Evolutionary conservation across 768 basidiomycete genomes (phyloP), one percentile per base, ranked within the genome.

Genomic region (Cyclocybe cylindracea): DNA sequence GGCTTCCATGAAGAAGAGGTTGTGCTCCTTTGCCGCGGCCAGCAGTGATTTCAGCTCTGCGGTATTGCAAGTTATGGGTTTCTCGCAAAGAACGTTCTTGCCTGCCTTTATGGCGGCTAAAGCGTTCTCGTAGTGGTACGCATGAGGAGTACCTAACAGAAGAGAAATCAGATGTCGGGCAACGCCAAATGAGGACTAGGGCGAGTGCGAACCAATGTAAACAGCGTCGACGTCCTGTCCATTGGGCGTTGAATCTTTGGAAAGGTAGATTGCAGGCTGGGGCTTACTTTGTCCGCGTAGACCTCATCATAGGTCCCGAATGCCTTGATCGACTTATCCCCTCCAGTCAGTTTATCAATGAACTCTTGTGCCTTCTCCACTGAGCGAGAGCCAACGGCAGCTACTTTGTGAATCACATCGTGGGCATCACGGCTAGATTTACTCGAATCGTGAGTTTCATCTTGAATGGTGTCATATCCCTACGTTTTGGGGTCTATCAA

Each of bases 1-100:
- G 0, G 89, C 91, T 70, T 95, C 94, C 92, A 95, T 94, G 61
- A 95, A 82, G 75, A 95, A 95, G 1, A 93, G 78, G 13, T 84
- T 80, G 59, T 86, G 74, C 64, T 90, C 82, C 66, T 87, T 88
- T 2, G 94, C 91, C 14, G 90, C 78, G 8, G 71, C 71, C 14
- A 93, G 72, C 18, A 96, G 78, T 41, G 85, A 80, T n/a, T 82
- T 79, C 16, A 92, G 75, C 63, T 95, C 91, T 2, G 85, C 79
- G 5, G 78, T 74, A 61, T 92, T 94, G 55, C 76, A 79, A 1
- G 93, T 94, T 46, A 89, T 86, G 0, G 91, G 90, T 53, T 96
- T 95, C 69, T 96, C 93, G 68, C 90, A 90, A 19, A 95, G 82
- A 38, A 95, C 85, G 66, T 93, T 83, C 68, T 94, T 96, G 51